phyloP scores from a whole-genome alignment of 2,329 filamentous ascomycete genomes.

The Cytospora paraplurivora region DNA sequence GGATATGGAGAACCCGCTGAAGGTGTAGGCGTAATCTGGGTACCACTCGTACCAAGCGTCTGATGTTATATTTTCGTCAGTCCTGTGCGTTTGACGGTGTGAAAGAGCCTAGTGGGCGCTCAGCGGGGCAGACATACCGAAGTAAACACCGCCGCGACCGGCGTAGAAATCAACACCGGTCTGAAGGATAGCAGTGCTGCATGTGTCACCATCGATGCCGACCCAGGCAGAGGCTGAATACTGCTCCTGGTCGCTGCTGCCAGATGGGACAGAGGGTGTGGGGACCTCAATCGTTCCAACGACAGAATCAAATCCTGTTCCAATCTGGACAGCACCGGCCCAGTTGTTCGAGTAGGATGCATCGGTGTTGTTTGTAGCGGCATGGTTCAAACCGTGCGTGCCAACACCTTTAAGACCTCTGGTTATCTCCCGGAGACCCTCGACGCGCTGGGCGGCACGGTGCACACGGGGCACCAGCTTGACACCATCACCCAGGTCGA shows the following conservation, averaged over 20 bases:
- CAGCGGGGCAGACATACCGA: neutral
- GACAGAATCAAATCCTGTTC: conserved; percentile 54
- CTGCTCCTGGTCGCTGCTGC: conserved; percentile 37
- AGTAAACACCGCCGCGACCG: conserved; percentile 41
- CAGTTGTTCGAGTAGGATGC: conserved; percentile 59
- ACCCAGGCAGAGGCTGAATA: conserved; percentile 60
- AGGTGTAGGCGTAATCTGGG: conserved; percentile 49
- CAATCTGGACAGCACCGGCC: conserved; percentile 59
- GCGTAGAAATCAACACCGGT: conserved; percentile 59
- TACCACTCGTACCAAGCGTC: conserved; percentile 65
- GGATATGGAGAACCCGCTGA: conserved; percentile 24
- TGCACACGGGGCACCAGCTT: conserved; percentile 43
- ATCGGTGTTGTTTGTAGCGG: conserved; percentile 42
- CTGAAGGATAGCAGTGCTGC: conserved; percentile 52
- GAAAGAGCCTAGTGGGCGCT: neutral
- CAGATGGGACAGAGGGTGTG: conserved; percentile 44
- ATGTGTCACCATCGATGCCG: conserved; percentile 54
- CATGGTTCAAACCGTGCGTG: conserved; percentile 28
- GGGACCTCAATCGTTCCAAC: conserved; percentile 52
- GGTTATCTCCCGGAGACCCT: conserved; percentile 35
- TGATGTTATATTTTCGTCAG: conserved; percentile 35
- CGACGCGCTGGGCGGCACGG: conserved; percentile 36
- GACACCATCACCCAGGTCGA: conserved; percentile 49
- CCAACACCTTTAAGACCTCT: conserved; percentile 36
- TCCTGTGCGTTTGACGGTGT: neutral